Conservation (phyloP, 495 filamentous ascomycete genomes). For the Bacidia rubella region DNA sequence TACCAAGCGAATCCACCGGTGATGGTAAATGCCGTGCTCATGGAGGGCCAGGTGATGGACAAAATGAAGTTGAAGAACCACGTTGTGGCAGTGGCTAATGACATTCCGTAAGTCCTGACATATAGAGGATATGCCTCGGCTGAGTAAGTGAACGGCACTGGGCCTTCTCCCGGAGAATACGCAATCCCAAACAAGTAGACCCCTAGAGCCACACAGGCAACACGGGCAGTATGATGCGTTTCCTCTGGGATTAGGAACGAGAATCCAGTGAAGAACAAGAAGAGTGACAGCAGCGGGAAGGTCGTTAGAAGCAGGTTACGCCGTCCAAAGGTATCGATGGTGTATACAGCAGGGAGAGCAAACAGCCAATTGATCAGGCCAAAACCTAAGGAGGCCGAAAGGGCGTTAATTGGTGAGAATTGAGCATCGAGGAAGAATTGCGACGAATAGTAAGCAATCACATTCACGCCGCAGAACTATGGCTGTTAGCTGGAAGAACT, state of each 20-base stretch:
- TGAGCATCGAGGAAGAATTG: constrained; percentile 38
- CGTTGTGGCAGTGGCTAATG: constrained; percentile 50
- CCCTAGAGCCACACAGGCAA: constrained; percentile 50
- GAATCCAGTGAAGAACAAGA: constrained; percentile 68
- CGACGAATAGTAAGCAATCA: constrained; percentile 43
- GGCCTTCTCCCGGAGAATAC: constrained; percentile 57
- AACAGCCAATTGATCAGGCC: constrained; percentile 73
- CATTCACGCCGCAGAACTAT: constrained; percentile 46
- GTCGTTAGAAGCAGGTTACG: constrained; percentile 64
- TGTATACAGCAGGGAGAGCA: constrained; percentile 64
- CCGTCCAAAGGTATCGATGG: constrained; percentile 74
- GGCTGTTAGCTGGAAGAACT: not conserved
- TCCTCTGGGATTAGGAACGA: constrained; percentile 56
- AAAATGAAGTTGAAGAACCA: constrained; percentile 60
- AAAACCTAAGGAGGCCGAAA: constrained; percentile 58
- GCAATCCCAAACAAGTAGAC: constrained; percentile 65
- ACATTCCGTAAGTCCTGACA: constrained; percentile 58
- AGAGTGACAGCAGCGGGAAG: constrained; percentile 58
- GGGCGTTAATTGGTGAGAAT: constrained; percentile 40
- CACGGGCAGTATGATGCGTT: constrained; percentile 27
- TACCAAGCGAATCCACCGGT: constrained; percentile 51
- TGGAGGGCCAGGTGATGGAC: constrained; percentile 49
- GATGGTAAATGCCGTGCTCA: constrained; percentile 38
- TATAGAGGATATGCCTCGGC: constrained; percentile 71
- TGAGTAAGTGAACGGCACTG: constrained; percentile 43